phyloP scores from a whole-genome alignment of 2,329 filamentous ascomycete species.

The Sphaerostilbella broomeana region DNA sequence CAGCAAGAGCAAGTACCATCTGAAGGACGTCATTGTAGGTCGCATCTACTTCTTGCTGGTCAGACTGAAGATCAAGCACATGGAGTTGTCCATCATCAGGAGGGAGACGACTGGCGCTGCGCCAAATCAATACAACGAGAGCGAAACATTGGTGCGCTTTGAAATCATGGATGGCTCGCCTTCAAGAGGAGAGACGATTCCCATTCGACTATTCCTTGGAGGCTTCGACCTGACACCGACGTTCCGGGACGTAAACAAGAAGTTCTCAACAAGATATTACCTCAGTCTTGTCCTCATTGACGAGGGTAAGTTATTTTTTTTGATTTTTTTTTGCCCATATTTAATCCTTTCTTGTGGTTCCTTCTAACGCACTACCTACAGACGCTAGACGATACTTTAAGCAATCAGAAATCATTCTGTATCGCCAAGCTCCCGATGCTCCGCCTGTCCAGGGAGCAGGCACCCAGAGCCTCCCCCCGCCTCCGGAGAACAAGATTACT shows the following conservation, averaged over 20 bases:
- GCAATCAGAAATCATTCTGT: conserved; percentile 96
- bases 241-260: conserved; percentile 99
- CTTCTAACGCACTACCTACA: conserved; percentile 27
- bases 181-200: conserved; percentile 88
- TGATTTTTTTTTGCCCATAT: not conserved
- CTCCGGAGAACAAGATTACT: conserved; percentile 30
- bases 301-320: conserved; percentile 56
- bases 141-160: conserved; percentile 93
- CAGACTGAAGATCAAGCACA: conserved; percentile 98
- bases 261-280: conserved; percentile 97
- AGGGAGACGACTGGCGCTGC: conserved; percentile 93
- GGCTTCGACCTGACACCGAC: conserved; percentile 97
- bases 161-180: conserved; percentile 99
- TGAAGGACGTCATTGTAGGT: conserved; percentile 98
- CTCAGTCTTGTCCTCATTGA: conserved; percentile 92
- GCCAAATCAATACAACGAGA: conserved; percentile 99
- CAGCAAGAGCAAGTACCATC: conserved; percentile 97
- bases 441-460: conserved; percentile 28
- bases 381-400: conserved; percentile 98
- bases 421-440: conserved; percentile 66
- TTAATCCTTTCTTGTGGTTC: not conserved
- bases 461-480: conserved; percentile 34
- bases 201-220: conserved; percentile 91
- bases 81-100: conserved; percentile 97
- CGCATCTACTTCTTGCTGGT: conserved; percentile 98